A percentile compares a stretch with the other conserved stretches of the same genome.
Evolutionary conservation across 257 asterid species (phyloP).

Genomic region (Solanum ossicruentum): DNA sequence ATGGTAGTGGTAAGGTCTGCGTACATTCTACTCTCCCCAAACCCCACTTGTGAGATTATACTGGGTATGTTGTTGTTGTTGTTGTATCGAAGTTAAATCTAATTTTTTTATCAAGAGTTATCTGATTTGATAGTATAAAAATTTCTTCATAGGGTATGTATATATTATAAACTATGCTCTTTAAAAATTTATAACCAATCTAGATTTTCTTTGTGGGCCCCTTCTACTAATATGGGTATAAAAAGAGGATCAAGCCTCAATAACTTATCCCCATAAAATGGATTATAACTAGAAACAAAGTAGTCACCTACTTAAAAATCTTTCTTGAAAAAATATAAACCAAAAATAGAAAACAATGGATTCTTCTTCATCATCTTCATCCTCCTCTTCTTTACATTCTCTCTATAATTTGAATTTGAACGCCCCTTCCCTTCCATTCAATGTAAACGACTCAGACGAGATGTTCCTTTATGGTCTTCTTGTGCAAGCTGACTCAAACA

Average conservation of each 20-base stretch:
- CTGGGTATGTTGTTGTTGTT: too few species aligned
- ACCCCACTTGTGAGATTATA: too few species aligned
- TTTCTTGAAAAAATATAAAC: rapidly evolving
- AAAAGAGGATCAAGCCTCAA: background rate
- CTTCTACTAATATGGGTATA: background rate
- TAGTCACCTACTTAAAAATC: background rate
- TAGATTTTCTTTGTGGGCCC: background rate
- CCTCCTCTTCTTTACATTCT: background rate
- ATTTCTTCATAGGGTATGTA: background rate
- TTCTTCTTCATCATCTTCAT: background rate
- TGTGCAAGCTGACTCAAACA: slow-evolving; percentile 16
- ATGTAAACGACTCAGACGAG: slow-evolving; percentile 35
- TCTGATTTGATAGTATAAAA: background rate
- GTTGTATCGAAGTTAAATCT: too few species aligned
- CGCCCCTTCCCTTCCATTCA: slow-evolving; percentile 22
- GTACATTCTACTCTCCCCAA: too few species aligned
- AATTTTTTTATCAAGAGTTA: background rate
- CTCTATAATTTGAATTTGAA: background rate
- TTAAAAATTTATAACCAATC: background rate
- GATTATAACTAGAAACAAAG: background rate
- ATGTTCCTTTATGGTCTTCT: slow-evolving; percentile 32
- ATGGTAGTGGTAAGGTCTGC: too few species aligned
- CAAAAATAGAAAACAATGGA: background rate
- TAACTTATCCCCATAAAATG: background rate
- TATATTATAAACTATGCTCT: too few species aligned